phyloP scores from a whole-genome alignment of 495 filamentous ascomycete species.

The Hypoxylon cercidicola region DNA sequence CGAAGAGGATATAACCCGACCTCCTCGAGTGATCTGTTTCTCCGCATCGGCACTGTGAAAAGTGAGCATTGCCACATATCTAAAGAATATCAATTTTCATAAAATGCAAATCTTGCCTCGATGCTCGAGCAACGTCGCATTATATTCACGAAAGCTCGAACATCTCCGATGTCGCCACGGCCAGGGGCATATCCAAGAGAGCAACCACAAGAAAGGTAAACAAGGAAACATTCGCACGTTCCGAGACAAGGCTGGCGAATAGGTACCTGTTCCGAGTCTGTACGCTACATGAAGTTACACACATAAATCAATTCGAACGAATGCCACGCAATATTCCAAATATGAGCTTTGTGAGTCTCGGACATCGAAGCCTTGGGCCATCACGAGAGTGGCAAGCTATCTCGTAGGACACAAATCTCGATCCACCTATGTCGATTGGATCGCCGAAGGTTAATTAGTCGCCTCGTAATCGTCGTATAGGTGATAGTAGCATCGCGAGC shows the following conservation, averaged over 20 bases:
- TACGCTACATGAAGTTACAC: conserved; percentile 1
- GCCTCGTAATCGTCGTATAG: background rate
- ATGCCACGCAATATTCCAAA: background rate
- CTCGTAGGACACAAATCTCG: conserved; percentile 6
- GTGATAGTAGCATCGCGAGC: conserved; percentile 4
- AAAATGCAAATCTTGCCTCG: conserved; percentile 20
- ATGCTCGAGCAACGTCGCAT: conserved; percentile 27
- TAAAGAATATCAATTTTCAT: background rate
- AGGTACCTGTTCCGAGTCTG: background rate
- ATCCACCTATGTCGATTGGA: conserved; percentile 1
- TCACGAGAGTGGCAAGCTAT: conserved; percentile 16
- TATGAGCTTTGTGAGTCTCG: background rate
- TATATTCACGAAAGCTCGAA: background rate
- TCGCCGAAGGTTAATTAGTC: conserved; percentile 1
- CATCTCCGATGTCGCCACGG: conserved; percentile 8
- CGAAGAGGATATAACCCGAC: conserved; percentile 9
- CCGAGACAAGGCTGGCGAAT: background rate
- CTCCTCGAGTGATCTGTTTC: background rate
- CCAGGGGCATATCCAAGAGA: background rate
- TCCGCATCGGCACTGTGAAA: conserved; percentile 11
- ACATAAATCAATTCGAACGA: background rate
- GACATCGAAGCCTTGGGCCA: background rate
- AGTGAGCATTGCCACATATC: background rate
- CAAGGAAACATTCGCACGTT: conserved; percentile 6
- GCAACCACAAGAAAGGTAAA: background rate